phyloP scores from a whole-genome alignment of 768 basidiomycete genomes.

The Podaxis rugospora region DNA sequence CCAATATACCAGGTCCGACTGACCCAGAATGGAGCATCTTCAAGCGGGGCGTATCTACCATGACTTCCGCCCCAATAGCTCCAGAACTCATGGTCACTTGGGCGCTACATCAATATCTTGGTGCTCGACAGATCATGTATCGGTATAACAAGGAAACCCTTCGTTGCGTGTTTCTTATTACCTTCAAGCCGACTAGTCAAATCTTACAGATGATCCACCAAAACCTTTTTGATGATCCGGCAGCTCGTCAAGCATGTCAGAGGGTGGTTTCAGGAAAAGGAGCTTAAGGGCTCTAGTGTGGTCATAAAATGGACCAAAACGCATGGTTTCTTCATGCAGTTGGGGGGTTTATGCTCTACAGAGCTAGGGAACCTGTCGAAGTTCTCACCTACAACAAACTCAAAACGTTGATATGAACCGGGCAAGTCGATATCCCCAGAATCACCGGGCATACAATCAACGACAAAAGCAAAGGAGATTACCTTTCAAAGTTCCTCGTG shows the following conservation, averaged over 20 bases:
- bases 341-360: constrained; percentile 14
- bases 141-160: neutral
- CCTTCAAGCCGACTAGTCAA: neutral
- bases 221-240: no score
- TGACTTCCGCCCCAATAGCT: constrained; percentile 10
- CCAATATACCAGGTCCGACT: constrained; percentile 4
- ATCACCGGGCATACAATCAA: constrained; percentile 15
- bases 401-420: neutral
- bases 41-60: neutral
- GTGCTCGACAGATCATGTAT: constrained; percentile 1
- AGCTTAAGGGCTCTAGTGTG: neutral
- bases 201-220: neutral
- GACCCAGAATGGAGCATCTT: neutral
- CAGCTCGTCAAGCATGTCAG: neutral
- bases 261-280: neutral
- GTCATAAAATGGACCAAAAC: constrained; percentile 12
- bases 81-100: constrained; percentile 6
- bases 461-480: constrained; percentile 23
- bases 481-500: constrained; percentile 19
- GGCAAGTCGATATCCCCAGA: constrained; percentile 9
- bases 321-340: constrained; percentile 13
- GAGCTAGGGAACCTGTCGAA: neutral
- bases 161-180: neutral
- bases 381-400: constrained; percentile 7
- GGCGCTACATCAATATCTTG: constrained; percentile 11